Conservation (phyloP, 2,329 filamentous ascomycete species). For the Diaporthe eres region DNA sequence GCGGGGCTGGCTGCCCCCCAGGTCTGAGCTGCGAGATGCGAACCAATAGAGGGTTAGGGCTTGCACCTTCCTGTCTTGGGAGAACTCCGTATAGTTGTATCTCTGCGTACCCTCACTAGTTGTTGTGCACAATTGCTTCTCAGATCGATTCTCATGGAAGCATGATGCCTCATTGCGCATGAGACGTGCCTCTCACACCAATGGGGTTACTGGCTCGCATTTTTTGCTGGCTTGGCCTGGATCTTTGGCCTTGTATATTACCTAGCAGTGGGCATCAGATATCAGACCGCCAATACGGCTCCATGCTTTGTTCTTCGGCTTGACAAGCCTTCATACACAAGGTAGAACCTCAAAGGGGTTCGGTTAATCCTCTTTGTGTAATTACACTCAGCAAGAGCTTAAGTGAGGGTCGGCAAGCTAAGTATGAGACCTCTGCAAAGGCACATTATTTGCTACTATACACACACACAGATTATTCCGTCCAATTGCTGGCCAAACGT, state of each 20-base stretch:
- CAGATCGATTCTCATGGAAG: neutral
- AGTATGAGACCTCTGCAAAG: neutral
- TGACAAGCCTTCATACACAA: neutral
- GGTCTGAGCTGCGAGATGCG: neutral
- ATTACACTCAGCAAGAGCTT: neutral
- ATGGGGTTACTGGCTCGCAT: neutral
- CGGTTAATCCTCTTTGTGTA: no score
- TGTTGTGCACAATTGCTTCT: neutral
- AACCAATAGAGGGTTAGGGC: neutral
- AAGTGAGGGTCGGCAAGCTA: neutral
- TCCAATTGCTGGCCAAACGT: neutral
- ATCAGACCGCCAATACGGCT: neutral
- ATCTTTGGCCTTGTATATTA: neutral
- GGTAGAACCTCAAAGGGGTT: rapidly evolving
- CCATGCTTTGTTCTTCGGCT: no score
- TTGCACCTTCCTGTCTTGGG: neutral
- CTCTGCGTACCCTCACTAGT: neutral
- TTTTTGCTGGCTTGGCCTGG: neutral
- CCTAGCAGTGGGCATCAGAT: neutral
- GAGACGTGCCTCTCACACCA: neutral
- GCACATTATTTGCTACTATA: neutral
- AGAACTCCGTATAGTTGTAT: neutral
- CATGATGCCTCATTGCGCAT: neutral
- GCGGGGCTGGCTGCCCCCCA: neutral
- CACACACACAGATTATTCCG: neutral